Conservation (phyloP, 108 stramenopile genomes). For the Phaeodactylum tricornutum region DNA sequence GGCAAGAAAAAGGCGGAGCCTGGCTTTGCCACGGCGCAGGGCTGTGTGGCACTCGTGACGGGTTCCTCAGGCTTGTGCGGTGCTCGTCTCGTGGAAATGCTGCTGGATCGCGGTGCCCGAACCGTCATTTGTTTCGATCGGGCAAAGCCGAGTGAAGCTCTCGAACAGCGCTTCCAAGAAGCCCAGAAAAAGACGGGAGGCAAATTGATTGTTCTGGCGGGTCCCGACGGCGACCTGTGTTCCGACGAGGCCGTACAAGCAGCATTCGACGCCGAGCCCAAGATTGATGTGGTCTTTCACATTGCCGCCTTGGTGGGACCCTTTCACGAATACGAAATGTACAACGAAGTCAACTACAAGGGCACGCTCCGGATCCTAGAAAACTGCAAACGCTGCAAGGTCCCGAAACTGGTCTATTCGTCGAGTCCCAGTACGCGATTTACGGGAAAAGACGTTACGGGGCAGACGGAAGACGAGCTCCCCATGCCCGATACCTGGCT, state of each 20-base stretch:
- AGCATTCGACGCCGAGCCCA: constrained; percentile 42
- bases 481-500: constrained; percentile 53
- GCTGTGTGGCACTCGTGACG: constrained; percentile 62
- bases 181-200: constrained; percentile 20
- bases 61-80: constrained; percentile 94
- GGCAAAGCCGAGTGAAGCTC: constrained; percentile 44
- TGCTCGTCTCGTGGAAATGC: constrained; percentile 93
- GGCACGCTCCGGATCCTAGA: constrained; percentile 83
- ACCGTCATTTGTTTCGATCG: constrained; percentile 94
- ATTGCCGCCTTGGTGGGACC: constrained; percentile 97
- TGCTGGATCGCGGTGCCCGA: constrained; percentile 85
- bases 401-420: constrained; percentile 87
- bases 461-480: constrained; percentile 63
- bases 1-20: constrained; percentile 14
- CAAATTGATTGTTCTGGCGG: constrained; percentile 22
- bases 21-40: constrained; percentile 26
- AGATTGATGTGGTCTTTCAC: constrained; percentile 85
- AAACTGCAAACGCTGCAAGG: constrained; percentile 64
- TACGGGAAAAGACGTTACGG: constrained; percentile 84
- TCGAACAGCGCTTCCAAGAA: constrained; percentile 40
- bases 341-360: constrained; percentile 78
- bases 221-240: constrained; percentile 72
- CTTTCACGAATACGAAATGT: constrained; percentile 71
- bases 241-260: constrained; percentile 61
- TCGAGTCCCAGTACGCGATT: constrained; percentile 93